phyloP scores from a whole-genome alignment of 2,329 filamentous ascomycete genomes.

The Exophiala viscosa region DNA sequence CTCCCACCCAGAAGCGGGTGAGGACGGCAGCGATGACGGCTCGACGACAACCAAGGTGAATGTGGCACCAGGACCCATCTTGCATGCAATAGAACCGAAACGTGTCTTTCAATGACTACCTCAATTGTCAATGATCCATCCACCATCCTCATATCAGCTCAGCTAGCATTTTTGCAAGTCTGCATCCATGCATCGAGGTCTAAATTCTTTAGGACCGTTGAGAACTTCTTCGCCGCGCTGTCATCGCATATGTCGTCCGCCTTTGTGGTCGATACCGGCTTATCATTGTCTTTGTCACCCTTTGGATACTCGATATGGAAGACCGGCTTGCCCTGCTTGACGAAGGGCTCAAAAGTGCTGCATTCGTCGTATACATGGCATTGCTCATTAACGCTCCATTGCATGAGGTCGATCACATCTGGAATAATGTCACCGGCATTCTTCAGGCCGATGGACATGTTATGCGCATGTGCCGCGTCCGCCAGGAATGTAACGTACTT shows the following conservation, averaged over 20 bases:
- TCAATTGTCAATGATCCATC: too few species aligned
- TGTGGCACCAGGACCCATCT: too few species aligned
- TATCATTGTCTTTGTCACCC: conserved; percentile 37
- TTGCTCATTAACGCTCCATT: conserved; percentile 69
- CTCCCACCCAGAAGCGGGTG: not conserved
- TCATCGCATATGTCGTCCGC: conserved; percentile 47
- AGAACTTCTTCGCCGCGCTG: conserved; percentile 51
- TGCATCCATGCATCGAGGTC: conserved; percentile 60
- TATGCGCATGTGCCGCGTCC: conserved; percentile 49
- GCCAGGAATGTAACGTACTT: conserved; percentile 61
- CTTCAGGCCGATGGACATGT: conserved; percentile 64
- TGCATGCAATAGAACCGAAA: too few species aligned
- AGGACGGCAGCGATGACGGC: not conserved
- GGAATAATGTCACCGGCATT: conserved; percentile 61
- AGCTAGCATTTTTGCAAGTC: conserved; percentile 41
- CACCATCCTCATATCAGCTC: too few species aligned
- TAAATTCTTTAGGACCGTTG: conserved; percentile 64
- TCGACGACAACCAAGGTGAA: conserved; percentile 1
- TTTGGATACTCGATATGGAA: conserved; percentile 70
- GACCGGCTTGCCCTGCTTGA: conserved; percentile 61
- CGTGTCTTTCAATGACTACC: too few species aligned
- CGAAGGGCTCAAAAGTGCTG: conserved; percentile 55
- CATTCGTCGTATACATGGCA: conserved; percentile 62
- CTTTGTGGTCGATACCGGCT: conserved; percentile 33
- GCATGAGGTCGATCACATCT: conserved; percentile 49